A percentile compares a stretch with the other conserved stretches of the same genome.
phyloP scores from a whole-genome alignment of 768 basidiomycete species.

The Hericium rajendrae region DNA sequence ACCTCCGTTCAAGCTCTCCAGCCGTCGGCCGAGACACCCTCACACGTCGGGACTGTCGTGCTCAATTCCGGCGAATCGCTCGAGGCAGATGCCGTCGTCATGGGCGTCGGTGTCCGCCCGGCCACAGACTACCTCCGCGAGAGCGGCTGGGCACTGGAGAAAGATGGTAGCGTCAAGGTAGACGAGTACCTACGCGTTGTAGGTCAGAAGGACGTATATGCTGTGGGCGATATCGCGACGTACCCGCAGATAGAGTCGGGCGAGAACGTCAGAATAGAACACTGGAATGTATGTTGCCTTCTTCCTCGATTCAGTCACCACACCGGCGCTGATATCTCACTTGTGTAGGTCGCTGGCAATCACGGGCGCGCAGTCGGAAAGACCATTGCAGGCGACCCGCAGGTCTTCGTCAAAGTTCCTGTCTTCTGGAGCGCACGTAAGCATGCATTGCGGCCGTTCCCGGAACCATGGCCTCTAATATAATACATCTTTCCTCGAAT shows the following conservation, averaged over 20 bases:
- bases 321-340: neutral
- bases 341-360: slow-evolving; percentile 65
- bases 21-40: slow-evolving; percentile 40
- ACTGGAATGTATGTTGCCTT: slow-evolving; percentile 66
- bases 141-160: slow-evolving; percentile 62
- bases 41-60: slow-evolving; percentile 32
- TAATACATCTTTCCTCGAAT: neutral
- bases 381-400: slow-evolving; percentile 44
- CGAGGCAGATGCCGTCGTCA: slow-evolving; percentile 67
- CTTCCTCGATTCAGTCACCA: neutral
- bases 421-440: slow-evolving; percentile 86
- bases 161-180: slow-evolving; percentile 68
- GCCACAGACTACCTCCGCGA: slow-evolving; percentile 72
- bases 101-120: slow-evolving; percentile 82
- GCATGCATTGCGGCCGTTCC: slow-evolving; percentile 16
- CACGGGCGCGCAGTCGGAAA: slow-evolving; percentile 78
- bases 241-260: slow-evolving; percentile 56
- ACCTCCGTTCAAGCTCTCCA: slow-evolving; percentile 57
- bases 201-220: slow-evolving; percentile 46
- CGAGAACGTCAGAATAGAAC: slow-evolving; percentile 59
- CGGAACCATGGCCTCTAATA: neutral
- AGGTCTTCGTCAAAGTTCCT: slow-evolving; percentile 72
- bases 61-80: slow-evolving; percentile 31
- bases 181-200: slow-evolving; percentile 63
- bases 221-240: slow-evolving; percentile 76